Evolutionary conservation across 495 filamentous ascomycete genomes (phyloP), one percentile per base, ranked within the genome.

Genomic region (Evernia prunastri): DNA sequence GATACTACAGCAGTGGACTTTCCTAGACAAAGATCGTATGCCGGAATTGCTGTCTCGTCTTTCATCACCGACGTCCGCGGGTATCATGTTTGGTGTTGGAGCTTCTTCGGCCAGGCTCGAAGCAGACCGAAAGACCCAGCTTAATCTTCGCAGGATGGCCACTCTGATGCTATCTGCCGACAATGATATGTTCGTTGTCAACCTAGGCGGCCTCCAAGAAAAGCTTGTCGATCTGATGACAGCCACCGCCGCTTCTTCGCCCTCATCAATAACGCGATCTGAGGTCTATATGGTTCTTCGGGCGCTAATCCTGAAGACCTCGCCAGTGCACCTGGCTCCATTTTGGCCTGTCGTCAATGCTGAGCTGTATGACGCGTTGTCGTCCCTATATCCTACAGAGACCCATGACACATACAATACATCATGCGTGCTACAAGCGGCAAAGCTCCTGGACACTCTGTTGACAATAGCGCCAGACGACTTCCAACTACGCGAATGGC

Each of bases 61-160:
- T 42, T 86, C 89, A 9, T 82, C 92, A 4, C 94, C 94, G 12
- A 91, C 91, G 20, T 89, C 94, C n/a, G 95, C 94, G 0, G 95
- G 94, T 20, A 96, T 97, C 61, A 91, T 99, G 73, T 99, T 99
- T 66, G 94, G 94, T 29, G 94, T 99, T 8, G 94, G 94, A 58
- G 95, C 94, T 10, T 92, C 89, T 40, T 93, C 92, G 29, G 94
- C 94, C n/a, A 82, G 94, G 64, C 79, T 91, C 51, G 94, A 99
- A 77, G 91, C 94, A 12, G 94, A 99, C 74, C 88, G 92, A 58
- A 94, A 88, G 73, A 89, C 92, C 11, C 93, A 97, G 71, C 83
- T 96, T 42, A 96, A 92, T 71, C 84, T 99, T 17, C 88, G 91
- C 12, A 83, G 94, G 59, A 85, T 95, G 59, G 85, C 91, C 27